Percentiles rank a stretch among this genome's conserved stretches.
phyloP scores from a whole-genome alignment of 2,329 filamentous ascomycete genomes.

The Dactylonectria estremocensis region DNA sequence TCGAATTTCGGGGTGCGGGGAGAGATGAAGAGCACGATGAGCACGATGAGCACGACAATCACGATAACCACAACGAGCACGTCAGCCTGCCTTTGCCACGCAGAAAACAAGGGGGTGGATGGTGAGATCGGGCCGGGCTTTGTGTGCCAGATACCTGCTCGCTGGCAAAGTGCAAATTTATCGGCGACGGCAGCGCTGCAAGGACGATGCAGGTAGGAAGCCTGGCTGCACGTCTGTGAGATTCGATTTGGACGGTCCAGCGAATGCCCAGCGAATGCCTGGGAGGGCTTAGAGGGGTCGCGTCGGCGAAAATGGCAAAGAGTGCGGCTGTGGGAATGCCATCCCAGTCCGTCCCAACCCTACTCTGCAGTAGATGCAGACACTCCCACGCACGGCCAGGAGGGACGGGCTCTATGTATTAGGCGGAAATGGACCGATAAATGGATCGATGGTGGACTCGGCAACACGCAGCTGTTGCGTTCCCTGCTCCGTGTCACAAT shows the following conservation, averaged over 20 bases:
- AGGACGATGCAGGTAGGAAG: constrained; percentile 3
- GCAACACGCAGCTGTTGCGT: background rate
- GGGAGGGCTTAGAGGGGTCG: background rate
- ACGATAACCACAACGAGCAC: too few species aligned
- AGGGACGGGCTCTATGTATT: background rate
- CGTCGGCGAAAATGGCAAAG: background rate
- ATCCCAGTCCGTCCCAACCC: constrained; percentile 16
- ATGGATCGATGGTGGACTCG: constrained; percentile 8
- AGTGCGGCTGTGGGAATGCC: constrained; percentile 22
- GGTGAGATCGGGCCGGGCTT: constrained; percentile 27
- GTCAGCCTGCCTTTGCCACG: constrained; percentile 17
- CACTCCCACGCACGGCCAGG: background rate
- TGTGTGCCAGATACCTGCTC: constrained; percentile 18
- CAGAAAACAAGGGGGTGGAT: constrained; percentile 7
- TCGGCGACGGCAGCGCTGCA: constrained; percentile 4
- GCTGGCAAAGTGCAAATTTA: constrained; percentile 8
- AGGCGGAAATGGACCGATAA: constrained; percentile 12
- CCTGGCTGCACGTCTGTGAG: constrained; percentile 9
- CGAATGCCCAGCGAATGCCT: constrained; percentile 18
- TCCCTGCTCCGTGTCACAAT: background rate
- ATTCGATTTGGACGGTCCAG: constrained; percentile 21
- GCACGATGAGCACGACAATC: background rate
- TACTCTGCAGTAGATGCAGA: background rate
- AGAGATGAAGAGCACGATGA: background rate
- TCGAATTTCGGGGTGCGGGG: background rate